These are phyloP conservation scores for Arthromyces matolae DNA, from an alignment of 768 basidiomycete genomes.

Conservation along the genomic window DNA sequence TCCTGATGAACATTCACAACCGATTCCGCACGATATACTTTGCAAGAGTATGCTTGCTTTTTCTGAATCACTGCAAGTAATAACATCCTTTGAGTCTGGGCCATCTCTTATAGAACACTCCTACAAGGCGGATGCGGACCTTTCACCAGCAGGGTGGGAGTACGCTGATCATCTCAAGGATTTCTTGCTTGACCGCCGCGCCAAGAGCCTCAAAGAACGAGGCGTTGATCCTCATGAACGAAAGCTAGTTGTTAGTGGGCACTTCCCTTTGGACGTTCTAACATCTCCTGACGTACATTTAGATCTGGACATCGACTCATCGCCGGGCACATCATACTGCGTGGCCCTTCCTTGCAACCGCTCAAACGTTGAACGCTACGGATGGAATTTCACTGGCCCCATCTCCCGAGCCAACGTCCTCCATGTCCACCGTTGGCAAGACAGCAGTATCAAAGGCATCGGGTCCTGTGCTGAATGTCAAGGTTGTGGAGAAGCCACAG, in stretches of 20 bases:
- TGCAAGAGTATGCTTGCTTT: slow-evolving; percentile 64
- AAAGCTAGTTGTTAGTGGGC: slow-evolving; percentile 57
- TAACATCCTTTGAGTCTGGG: slow-evolving; percentile 66
- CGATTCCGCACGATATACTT: slow-evolving; percentile 92
- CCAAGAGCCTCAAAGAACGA: slow-evolving; percentile 69
- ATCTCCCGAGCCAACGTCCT: slow-evolving; percentile 10
- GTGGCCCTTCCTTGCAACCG: slow-evolving; percentile 77
- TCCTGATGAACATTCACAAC: slow-evolving; percentile 99
- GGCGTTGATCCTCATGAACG: slow-evolving; percentile 60
- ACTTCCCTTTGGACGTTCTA: not conserved
- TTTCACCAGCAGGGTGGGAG: slow-evolving; percentile 93
- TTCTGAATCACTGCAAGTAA: not conserved
- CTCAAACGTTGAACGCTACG: slow-evolving; percentile 18
- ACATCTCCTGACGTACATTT: not conserved
- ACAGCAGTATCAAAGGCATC: slow-evolving; percentile 8
- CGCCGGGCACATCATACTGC: slow-evolving; percentile 92
- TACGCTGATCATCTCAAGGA: slow-evolving; percentile 89
- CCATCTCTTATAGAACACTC: slow-evolving; percentile 98
- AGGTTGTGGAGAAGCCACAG: slow-evolving; percentile 91
- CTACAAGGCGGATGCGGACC: slow-evolving; percentile 96
- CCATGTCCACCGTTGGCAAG: slow-evolving; percentile 6
- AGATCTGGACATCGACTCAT: slow-evolving; percentile 98
- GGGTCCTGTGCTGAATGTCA: slow-evolving; percentile 46
- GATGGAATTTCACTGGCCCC: slow-evolving; percentile 8
- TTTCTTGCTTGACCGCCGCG: slow-evolving; percentile 81